Evolutionary conservation across 768 basidiomycete species (phyloP).

Genomic region (Phlegmacium glaucopus): DNA sequence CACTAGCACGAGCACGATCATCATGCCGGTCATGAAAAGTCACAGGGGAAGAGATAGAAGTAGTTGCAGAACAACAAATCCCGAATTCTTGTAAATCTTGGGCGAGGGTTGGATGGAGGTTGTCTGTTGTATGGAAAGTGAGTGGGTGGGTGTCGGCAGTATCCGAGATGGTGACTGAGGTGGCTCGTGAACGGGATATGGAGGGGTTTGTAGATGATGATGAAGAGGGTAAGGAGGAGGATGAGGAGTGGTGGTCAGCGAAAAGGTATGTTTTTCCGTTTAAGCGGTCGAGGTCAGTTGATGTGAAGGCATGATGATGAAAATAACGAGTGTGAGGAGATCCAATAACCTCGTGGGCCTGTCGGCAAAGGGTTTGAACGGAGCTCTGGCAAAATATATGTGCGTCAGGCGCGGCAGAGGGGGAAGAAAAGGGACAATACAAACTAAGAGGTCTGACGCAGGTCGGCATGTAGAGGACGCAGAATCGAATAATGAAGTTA

Average conservation of each 20-base stretch:
- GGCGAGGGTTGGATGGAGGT: constrained; percentile 50
- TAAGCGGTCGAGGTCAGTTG: constrained; percentile 51
- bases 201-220: constrained; percentile 5
- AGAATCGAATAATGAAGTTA: constrained; percentile 43
- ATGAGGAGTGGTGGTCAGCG: constrained; percentile 8
- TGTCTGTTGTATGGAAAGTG: constrained; percentile 3
- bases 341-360: constrained; percentile 40
- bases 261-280: constrained; percentile 45
- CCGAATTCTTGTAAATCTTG: constrained; percentile 47
- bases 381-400: constrained; percentile 11
- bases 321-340: constrained; percentile 15
- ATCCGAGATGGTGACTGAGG: constrained; percentile 21
- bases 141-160: constrained; percentile 11
- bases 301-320: constrained; percentile 22
- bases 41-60: constrained; percentile 6
- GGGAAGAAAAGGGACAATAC: constrained; percentile 10
- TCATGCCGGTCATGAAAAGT: constrained; percentile 16
- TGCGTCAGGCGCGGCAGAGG: not conserved
- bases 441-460: constrained; percentile 43
- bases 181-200: constrained; percentile 14
- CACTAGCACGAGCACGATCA: not conserved
- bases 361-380: constrained; percentile 37
- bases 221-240: constrained; percentile 1
- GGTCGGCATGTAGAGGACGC: constrained; percentile 42
- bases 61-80: constrained; percentile 2